Evolutionary conservation across 2,329 filamentous ascomycete genomes (phyloP).

Genomic region (Aureobasidium sp.): DNA sequence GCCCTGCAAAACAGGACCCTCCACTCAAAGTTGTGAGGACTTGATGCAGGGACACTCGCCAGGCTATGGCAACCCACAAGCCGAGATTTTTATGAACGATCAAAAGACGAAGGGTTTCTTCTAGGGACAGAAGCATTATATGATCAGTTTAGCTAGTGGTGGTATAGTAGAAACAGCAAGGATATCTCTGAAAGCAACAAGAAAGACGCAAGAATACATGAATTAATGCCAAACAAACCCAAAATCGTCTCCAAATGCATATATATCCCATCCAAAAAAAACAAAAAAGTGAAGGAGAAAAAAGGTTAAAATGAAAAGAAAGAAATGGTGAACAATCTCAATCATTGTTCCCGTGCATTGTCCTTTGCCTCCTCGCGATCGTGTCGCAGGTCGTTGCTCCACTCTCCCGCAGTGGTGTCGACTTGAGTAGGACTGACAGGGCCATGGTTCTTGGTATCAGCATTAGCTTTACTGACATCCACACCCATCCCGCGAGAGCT

Average conservation of each 20-base stretch:
- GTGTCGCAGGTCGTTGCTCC: conserved; percentile 11
- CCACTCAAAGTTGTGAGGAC: not conserved
- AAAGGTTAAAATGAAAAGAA: not conserved
- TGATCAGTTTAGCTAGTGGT: not conserved
- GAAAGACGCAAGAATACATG: not conserved
- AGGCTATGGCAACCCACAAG: not conserved
- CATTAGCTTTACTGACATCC: not conserved
- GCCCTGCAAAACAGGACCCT: not conserved
- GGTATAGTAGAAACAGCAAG: not conserved
- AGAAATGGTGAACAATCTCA: not conserved
- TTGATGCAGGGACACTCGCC: not conserved
- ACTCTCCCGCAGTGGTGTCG: conserved; percentile 18
- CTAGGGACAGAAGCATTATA: not conserved
- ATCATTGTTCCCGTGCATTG: not conserved
- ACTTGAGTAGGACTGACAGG: conserved; percentile 18
- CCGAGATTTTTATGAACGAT: not conserved
- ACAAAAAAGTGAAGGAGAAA: not conserved
- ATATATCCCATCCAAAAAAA: not conserved
- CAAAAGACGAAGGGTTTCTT: not conserved
- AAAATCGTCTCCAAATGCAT: not conserved
- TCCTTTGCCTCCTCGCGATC: not conserved
- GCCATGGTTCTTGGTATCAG: not conserved
- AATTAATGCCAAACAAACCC: not conserved
- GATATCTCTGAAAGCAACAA: conserved; percentile 6
- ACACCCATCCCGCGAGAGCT: not conserved